Conservation (phyloP, 2,329 filamentous ascomycete species). For the Talaromyces sp. region DNA sequence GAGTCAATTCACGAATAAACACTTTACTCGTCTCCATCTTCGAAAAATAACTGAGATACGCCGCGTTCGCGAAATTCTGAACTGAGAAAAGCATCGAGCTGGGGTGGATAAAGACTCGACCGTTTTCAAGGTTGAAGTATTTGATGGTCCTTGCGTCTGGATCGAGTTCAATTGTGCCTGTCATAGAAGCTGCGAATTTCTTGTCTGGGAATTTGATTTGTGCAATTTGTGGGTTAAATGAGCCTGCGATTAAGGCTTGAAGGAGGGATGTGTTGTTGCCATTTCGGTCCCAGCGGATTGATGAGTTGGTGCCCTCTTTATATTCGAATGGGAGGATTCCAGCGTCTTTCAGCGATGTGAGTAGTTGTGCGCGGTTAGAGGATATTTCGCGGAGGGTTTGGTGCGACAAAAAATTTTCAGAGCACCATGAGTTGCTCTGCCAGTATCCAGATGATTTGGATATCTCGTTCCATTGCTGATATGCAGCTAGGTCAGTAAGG, state of each 20-base stretch:
- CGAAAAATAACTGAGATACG: conserved; percentile 84
- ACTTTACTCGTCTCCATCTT: conserved; percentile 91
- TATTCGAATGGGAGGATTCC: conserved; percentile 66
- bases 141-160: conserved; percentile 89
- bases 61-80: conserved; percentile 70
- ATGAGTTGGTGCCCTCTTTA: conserved; percentile 37
- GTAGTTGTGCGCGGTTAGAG: conserved; percentile 80
- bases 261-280: conserved; percentile 51
- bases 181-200: conserved; percentile 84
- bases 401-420: conserved; percentile 77
- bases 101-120: conserved; percentile 89
- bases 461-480: conserved; percentile 74
- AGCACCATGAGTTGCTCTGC: conserved; percentile 67
- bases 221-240: conserved; percentile 81
- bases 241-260: conserved; percentile 67
- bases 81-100: conserved; percentile 80
- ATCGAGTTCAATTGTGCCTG: conserved; percentile 87
- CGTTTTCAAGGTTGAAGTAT: conserved; percentile 83
- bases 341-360: conserved; percentile 78
- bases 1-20: conserved; percentile 86
- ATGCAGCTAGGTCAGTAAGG: conserved; percentile 80
- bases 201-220: conserved; percentile 92
- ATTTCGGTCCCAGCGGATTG: conserved; percentile 39
- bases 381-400: conserved; percentile 85
- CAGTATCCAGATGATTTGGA: conserved; percentile 47